Base-by-base conservation (phyloP, 768 basidiomycete species). In the Lactarius indigo region DNA sequence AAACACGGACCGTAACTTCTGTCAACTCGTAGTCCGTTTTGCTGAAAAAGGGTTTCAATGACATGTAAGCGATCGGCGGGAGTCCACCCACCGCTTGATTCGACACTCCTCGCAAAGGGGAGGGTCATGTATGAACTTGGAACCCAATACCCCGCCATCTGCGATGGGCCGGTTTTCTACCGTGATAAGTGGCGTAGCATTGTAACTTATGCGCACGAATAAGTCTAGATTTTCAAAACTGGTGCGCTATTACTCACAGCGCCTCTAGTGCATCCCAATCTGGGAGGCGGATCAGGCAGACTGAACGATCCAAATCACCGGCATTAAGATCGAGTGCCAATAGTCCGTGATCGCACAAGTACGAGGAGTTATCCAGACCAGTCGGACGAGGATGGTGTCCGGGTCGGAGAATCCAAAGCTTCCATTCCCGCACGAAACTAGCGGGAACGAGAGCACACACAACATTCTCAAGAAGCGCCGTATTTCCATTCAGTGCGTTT, bases 311-410 rank as follows among this genome's bases (percentile, higher is more conserved):
- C 62, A 88, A 73, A 71, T 92, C 91, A 33, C 79, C 78, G 2
- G 79, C 78, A 71, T 87, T 89, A 1, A 90, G 87, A 75, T 94
- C 91, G 58, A 93, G 78, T 17, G 79, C 74, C 9, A 94, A 81
- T 67, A 80, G 74, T 6, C 79, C 79, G 75, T 94, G 93, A 64
- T 83, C 77, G 75, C 93, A 94, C 58, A 92, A 70, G 72, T 90
- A 87, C 10, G 73, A 71, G 15, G 80, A 77, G 70, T 87, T 92
- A 74, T 91, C 85, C 41, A 93, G 73, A 6, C 60, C 64, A n/a
- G 82, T 81, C 0, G 92, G 92, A 35, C 91, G 84, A 35, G 78
- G 68, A 59, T 78, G 72, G 65, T 84, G 83, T 8, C 79, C 76
- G 18, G 89, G 89, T 61, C 81, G 82, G 61, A 78, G 77, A 8